Evolutionary conservation across 1,284 basidiomycete genomes (phyloP).

Genomic region (Microbotryomycetes sp.): DNA sequence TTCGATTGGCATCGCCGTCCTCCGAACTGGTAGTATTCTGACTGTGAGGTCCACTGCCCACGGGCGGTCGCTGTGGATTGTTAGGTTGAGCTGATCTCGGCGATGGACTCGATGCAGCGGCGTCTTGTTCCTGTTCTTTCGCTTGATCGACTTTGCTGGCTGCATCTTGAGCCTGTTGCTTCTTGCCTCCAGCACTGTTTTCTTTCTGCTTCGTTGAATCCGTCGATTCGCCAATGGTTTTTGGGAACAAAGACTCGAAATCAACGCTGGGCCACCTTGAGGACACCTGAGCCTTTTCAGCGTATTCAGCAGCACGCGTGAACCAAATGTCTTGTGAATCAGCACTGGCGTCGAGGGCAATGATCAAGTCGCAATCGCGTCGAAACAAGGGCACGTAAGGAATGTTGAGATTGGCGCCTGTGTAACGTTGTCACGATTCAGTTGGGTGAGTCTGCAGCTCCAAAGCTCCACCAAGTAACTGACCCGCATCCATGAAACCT

Average conservation of each 20-base stretch:
- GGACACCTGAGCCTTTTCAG: constrained; percentile 40
- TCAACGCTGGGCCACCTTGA: constrained; percentile 44
- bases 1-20: constrained; percentile 35
- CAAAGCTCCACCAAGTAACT: constrained; percentile 4
- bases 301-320: constrained; percentile 45
- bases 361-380: constrained; percentile 46
- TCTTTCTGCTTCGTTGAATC: constrained; percentile 5
- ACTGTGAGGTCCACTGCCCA: constrained; percentile 21
- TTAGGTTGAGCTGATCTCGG: background rate
- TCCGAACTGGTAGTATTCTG: background rate
- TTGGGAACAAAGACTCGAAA: constrained; percentile 41
- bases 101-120: background rate
- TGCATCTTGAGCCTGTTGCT: background rate
- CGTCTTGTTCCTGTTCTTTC: constrained; percentile 29
- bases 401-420: constrained; percentile 45
- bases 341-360: constrained; percentile 47
- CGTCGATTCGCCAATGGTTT: constrained; percentile 4
- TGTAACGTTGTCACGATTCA: too few species aligned
- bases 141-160: constrained; percentile 35
- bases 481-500: constrained; percentile 47
- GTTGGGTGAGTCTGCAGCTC: background rate
- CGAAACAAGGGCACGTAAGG: constrained; percentile 46
- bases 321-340: constrained; percentile 48
- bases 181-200: constrained; percentile 21
- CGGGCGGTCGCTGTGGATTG: constrained; percentile 20